phyloP scores from a whole-genome alignment of 306 rosid genomes.

The Citrullus amarus region DNA sequence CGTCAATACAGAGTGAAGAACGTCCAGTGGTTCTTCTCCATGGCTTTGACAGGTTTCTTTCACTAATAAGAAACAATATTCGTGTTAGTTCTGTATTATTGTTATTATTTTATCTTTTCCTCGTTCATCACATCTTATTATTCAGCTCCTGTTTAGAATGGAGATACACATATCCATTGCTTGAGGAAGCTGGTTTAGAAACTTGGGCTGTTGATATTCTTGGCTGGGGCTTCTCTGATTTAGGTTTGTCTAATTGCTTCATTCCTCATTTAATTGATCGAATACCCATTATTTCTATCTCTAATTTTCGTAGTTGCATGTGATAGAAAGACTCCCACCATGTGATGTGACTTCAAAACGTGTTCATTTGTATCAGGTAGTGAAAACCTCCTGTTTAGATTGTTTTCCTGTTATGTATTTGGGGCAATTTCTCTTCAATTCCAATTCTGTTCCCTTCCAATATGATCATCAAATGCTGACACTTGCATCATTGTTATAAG shows the following conservation, averaged over 20 bases:
- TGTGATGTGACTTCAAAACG: constrained; percentile 70
- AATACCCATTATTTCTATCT: background rate
- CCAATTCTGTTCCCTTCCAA: background rate
- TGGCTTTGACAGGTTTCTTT: constrained; percentile 72
- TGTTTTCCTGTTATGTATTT: background rate
- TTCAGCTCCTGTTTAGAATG: constrained; percentile 97
- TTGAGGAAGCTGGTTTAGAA: constrained; percentile 72
- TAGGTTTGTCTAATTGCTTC: constrained; percentile 42
- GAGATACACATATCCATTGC: constrained; percentile 77
- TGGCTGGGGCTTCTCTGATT: constrained; percentile 98
- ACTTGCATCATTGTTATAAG: background rate
- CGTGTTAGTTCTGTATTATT: background rate
- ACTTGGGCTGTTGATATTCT: constrained; percentile 95
- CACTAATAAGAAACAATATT: background rate
- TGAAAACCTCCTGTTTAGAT: background rate
- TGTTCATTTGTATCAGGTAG: constrained; percentile 74
- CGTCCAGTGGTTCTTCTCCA: constrained; percentile 84
- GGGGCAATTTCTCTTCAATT: background rate
- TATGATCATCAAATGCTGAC: background rate
- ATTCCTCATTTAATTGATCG: background rate
- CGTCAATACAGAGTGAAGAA: constrained; percentile 37
- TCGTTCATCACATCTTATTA: constrained; percentile 24
- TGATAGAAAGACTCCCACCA: constrained; percentile 60
- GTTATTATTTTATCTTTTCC: constrained; percentile 11
- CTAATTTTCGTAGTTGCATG: constrained; percentile 8